These are phyloP conservation scores for Hypoxylon crocopeplum DNA, from an alignment of 495 filamentous ascomycete genomes.

Conservation along the genomic window DNA sequence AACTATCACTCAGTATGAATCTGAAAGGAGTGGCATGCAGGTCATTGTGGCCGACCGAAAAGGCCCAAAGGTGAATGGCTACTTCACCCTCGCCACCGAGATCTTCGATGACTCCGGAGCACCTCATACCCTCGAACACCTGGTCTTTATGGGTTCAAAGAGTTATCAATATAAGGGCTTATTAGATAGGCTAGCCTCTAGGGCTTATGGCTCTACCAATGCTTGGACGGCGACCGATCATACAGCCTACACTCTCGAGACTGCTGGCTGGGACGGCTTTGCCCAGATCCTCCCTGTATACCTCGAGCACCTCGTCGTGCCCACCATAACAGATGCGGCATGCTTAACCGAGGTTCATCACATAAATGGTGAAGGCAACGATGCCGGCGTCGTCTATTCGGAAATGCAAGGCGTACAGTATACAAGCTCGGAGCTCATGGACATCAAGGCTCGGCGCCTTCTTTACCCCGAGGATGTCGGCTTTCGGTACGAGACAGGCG, in stretches of 20 bases:
- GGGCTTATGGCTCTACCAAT: constrained; percentile 93
- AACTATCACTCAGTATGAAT: constrained; percentile 80
- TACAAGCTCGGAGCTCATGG: constrained; percentile 80
- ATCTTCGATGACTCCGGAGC: constrained; percentile 96
- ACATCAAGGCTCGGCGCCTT: constrained; percentile 74
- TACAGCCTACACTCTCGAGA: constrained; percentile 94
- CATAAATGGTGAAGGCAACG: constrained; percentile 88
- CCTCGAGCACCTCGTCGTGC: constrained; percentile 90
- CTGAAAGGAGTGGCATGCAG: constrained; percentile 90
- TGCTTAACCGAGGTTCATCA: constrained; percentile 98
- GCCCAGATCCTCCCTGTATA: constrained; percentile 94
- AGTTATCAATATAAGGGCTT: constrained; percentile 94
- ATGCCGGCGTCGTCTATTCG: constrained; percentile 97
- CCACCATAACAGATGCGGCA: constrained; percentile 87
- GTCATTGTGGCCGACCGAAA: constrained; percentile 89
- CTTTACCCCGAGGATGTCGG: constrained; percentile 89
- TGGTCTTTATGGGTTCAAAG: constrained; percentile 97
- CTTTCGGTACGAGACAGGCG: constrained; percentile 96
- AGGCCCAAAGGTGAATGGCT: constrained; percentile 92
- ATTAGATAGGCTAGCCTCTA: constrained; percentile 88
- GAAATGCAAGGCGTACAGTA: constrained; percentile 98
- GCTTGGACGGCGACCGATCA: constrained; percentile 95
- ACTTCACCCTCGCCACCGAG: constrained; percentile 95
- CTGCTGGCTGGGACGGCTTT: constrained; percentile 96
- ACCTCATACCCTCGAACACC: constrained; percentile 94